phyloP scores from a whole-genome alignment of 257 asterid genomes.

The Rubia yunnanensis region DNA sequence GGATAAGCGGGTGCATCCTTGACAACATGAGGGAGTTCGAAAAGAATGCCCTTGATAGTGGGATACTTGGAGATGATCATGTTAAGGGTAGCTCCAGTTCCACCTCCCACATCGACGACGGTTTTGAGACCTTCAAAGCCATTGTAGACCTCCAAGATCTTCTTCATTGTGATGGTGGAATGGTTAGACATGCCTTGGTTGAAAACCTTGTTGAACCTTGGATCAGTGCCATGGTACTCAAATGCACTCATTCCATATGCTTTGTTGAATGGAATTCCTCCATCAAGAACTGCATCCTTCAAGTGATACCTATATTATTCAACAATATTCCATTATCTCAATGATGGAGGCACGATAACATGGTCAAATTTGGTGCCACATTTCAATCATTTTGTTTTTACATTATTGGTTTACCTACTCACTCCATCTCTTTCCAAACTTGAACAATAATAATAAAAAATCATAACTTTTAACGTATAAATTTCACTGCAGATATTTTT shows the following conservation, averaged over 20 bases:
- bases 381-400: too few species aligned
- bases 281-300: constrained; percentile 82
- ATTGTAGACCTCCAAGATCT: constrained; percentile 47
- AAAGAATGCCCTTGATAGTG: constrained; percentile 55
- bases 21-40: constrained; percentile 77
- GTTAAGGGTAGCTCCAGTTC: constrained; percentile 61
- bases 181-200: constrained; percentile 76
- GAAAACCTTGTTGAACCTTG: constrained; percentile 72
- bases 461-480: too few species aligned
- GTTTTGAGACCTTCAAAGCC: constrained; percentile 63
- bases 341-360: not conserved
- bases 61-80: constrained; percentile 69
- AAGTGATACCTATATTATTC: constrained; percentile 48
- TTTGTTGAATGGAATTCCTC: constrained; percentile 77
- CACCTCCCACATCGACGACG: constrained; percentile 95
- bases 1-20: constrained; percentile 58
- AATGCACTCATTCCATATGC: constrained; percentile 84
- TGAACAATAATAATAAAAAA: too few species aligned
- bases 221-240: constrained; percentile 69
- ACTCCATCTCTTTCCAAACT: too few species aligned
- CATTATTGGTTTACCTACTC: too few species aligned
- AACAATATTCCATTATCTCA: not conserved
- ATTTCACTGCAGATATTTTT: too few species aligned
- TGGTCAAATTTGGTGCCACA: too few species aligned
- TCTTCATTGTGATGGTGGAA: constrained; percentile 65